Evolutionary conservation across 2,329 filamentous ascomycete species (phyloP).

Genomic region (Sporothrix protearum): DNA sequence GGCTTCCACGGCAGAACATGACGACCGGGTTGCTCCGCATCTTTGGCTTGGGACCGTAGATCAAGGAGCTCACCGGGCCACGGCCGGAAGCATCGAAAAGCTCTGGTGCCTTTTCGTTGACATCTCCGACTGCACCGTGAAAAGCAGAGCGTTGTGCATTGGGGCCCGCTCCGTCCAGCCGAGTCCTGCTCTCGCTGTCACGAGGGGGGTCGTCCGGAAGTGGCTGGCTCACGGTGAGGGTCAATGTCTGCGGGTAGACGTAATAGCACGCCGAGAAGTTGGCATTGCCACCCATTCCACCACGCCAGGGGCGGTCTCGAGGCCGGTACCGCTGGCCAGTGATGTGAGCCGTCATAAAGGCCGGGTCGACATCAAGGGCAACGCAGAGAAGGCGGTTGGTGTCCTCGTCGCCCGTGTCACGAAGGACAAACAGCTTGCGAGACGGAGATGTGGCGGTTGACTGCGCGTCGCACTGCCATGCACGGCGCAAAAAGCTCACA

Average conservation of each 20-base stretch:
- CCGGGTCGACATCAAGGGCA: slow-evolving; percentile 32
- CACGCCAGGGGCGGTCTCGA: slow-evolving; percentile 18
- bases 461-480: background rate
- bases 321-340: slow-evolving; percentile 32
- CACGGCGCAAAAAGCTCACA: slow-evolving; percentile 8
- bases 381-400: slow-evolving; percentile 20
- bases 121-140: background rate
- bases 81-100: background rate
- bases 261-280: background rate
- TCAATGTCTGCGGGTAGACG: slow-evolving; percentile 16
- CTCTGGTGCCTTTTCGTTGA: background rate
- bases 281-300: background rate
- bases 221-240: background rate
- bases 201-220: background rate
- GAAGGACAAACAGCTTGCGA: slow-evolving; percentile 31
- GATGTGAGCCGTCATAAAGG: slow-evolving; percentile 36
- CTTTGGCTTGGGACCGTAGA: background rate
- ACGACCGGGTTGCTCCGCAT: background rate
- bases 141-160: background rate
- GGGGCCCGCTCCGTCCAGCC: background rate
- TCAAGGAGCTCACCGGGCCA: background rate
- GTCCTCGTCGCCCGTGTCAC: slow-evolving; percentile 30
- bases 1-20: slow-evolving; percentile 36
- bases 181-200: background rate
- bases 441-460: background rate